A percentile compares a stretch with the other conserved stretches of the same genome.
Conservation (phyloP, 2,329 filamentous ascomycete species). For the Neoarthrinium moseri region DNA sequence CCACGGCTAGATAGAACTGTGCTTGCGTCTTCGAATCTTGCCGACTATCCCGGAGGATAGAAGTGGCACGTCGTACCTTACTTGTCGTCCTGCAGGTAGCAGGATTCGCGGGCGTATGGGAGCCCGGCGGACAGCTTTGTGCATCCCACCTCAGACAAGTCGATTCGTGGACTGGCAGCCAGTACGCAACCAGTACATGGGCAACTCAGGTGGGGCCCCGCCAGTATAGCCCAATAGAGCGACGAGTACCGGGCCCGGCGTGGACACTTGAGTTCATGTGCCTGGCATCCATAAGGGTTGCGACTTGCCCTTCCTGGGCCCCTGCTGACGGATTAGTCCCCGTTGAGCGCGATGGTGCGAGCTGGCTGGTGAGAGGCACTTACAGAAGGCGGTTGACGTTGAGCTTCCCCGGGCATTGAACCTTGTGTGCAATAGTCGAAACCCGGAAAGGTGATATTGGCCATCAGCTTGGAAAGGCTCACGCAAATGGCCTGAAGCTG, state of each 20-base stretch:
- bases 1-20: too few species aligned
- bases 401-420: background rate
- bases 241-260: background rate
- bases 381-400: background rate
- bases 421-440: background rate
- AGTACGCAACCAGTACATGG: background rate
- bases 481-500: background rate
- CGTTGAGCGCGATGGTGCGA: background rate
- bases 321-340: background rate
- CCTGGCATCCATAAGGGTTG: slow-evolving; percentile 2
- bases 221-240: slow-evolving; percentile 1
- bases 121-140: background rate
- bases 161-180: slow-evolving; percentile 6
- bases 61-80: background rate
- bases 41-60: background rate
- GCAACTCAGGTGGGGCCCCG: background rate
- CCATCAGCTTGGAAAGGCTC: too few species aligned
- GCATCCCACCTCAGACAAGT: slow-evolving; percentile 3
- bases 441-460: background rate
- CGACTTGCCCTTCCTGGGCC: slow-evolving; percentile 7
- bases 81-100: slow-evolving; percentile 2
- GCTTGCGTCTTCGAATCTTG: background rate
- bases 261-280: slow-evolving; percentile 3
- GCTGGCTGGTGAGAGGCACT: too few species aligned
- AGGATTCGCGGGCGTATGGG: background rate